A percentile compares a stretch with the other conserved stretches of the same genome.
These are phyloP conservation scores for Naganishia albida DNA, from an alignment of 1,284 basidiomycete species.

Conservation along the genomic window DNA sequence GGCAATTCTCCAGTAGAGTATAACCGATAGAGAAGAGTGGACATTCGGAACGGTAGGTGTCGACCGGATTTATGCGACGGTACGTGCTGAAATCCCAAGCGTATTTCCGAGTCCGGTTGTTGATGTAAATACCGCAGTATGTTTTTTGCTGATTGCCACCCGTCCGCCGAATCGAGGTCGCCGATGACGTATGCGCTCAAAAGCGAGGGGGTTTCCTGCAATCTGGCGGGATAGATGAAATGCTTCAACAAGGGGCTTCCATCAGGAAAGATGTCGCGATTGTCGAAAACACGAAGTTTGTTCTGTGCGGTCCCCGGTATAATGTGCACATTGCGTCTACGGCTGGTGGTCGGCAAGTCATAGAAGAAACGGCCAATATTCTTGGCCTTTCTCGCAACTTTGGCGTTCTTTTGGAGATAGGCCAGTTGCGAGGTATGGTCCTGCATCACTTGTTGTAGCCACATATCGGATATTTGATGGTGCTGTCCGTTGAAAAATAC, in stretches of 20 bases:
- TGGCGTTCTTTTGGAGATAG: conserved; percentile 57
- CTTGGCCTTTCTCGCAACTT: conserved; percentile 13
- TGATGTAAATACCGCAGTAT: conserved; percentile 64
- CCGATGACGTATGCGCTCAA: conserved; percentile 70
- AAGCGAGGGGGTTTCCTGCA: conserved; percentile 38
- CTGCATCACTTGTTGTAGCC: conserved; percentile 52
- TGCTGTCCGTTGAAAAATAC: conserved; percentile 87
- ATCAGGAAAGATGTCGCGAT: conserved; percentile 41
- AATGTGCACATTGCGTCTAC: conserved; percentile 63
- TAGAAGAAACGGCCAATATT: conserved; percentile 68
- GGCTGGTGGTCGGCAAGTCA: conserved; percentile 72
- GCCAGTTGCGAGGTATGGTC: conserved; percentile 63
- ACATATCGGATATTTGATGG: conserved; percentile 62
- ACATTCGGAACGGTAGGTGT: conserved; percentile 39
- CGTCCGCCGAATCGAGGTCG: conserved; percentile 70
- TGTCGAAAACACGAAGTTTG: conserved; percentile 39
- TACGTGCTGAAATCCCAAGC: conserved; percentile 54
- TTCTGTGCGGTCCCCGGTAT: conserved; percentile 41
- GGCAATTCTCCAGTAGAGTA: conserved; percentile 39
- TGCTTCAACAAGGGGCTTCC: conserved; percentile 47
- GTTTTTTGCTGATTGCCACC: conserved; percentile 62
- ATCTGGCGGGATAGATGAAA: conserved; percentile 67
- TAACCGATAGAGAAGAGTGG: conserved; percentile 48
- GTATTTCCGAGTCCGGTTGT: conserved; percentile 41
- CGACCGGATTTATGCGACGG: conserved; percentile 35